phyloP scores from a whole-genome alignment of 305 asterid species.

The Withania somnifera region DNA sequence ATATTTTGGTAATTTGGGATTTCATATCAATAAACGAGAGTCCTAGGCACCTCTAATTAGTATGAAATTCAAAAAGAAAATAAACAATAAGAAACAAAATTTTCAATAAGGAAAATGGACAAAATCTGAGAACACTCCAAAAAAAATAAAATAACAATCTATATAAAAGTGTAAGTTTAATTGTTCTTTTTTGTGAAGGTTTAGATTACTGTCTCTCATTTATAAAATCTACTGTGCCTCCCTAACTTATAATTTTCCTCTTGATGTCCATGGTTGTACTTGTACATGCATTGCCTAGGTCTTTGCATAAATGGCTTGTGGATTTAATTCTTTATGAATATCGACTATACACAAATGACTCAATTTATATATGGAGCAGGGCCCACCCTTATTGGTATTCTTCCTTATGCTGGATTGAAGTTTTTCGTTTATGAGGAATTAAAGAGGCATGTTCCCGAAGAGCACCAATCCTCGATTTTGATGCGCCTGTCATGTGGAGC shows the following conservation, averaged over 20 bases:
- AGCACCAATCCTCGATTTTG: slow-evolving; percentile 59
- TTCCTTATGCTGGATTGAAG: slow-evolving; percentile 93
- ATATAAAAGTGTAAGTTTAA: background rate
- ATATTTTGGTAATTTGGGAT: background rate
- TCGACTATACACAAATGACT: background rate
- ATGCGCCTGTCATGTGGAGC: slow-evolving; percentile 93
- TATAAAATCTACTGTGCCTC: background rate
- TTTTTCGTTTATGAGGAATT: slow-evolving; percentile 83
- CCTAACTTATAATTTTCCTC: background rate
- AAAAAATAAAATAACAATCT: background rate
- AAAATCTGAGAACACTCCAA: background rate
- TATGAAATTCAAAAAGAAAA: background rate
- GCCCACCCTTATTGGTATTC: slow-evolving; percentile 87
- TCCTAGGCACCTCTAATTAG: background rate
- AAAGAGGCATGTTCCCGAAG: slow-evolving; percentile 72
- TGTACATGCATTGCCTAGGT: background rate
- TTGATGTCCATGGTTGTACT: background rate
- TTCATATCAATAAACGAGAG: background rate
- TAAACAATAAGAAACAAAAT: background rate
- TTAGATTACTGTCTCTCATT: background rate
- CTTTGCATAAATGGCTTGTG: background rate
- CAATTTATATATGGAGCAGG: slow-evolving; percentile 30
- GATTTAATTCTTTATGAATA: background rate
- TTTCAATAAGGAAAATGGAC: background rate
- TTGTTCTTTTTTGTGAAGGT: background rate